Evolutionary conservation across 148 eudicot genomes (phyloP), one percentile per base, ranked within the genome.

Genomic region (Rhododendron vialii): DNA sequence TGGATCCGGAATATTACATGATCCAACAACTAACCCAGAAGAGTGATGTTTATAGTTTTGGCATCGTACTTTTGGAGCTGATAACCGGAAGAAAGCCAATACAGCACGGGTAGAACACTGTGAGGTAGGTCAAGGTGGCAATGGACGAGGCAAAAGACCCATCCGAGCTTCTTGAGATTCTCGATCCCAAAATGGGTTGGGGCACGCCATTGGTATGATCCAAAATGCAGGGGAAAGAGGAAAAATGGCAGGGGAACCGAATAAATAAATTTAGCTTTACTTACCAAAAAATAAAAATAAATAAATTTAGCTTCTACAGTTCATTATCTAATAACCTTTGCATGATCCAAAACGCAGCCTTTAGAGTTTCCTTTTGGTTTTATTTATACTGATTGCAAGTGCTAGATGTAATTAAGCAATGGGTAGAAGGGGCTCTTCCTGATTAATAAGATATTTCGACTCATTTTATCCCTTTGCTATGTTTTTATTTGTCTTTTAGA

Each of bases 1-100:
- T 86, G 87, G 87, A 86, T 69, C 84, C 84, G 0, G 87, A 85
- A 63, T 85, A 78, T 67, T 85, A 61, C 87, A 65, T 48, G 83
- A 80, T 36, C 38, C 83, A 51, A 26, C 63, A 80, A 20, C 28
- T 80, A 38, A 81, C 83, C 28, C 26, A 55, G 69, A 81, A 81
- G 83, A 81, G 83, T 9, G 17, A 81, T n/a, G 47, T 81, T 51
- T 81, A 28, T 55, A 35, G 69, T 7, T 81, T 81, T 33, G 83
- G 83, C 59, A 24, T 81, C 17, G 45, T 81, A 24, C 67, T 81
- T 36, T 20, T 81, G 24, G 83, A 81, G 67, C 69, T 55, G 83
- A 81, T 55, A 30, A 55, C 69, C 0, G 17, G 41, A 22, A 81
- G 47, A 81, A 53, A 15, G 41, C 83, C 83, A 30, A 51, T 81